Evolutionary conservation across 352 stramenopile genomes (phyloP), one percentile per base, ranked within the genome.

Genomic region (Phytophthora multivora): DNA sequence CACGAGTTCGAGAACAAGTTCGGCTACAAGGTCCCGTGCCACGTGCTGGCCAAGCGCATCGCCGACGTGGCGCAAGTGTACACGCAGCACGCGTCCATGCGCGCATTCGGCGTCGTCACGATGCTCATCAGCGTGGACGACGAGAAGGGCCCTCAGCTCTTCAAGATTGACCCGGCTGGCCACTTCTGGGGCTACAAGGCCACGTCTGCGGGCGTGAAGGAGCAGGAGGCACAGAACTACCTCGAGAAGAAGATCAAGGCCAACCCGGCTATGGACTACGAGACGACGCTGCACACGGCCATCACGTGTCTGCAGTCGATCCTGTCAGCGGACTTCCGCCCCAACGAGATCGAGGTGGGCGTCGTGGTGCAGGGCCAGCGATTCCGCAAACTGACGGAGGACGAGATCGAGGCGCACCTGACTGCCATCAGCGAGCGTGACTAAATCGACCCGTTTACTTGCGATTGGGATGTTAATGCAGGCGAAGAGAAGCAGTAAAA

Each of bases 141-240:
- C 38, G 97, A 99, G 78, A 97, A 97, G 75, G 98, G 97, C 10
- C 95, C 98, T 19, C 91, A 98, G 78, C 82, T 99, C 5, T 99
- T 97, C 76, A 99, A 99, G 87, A 85, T 99, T 10, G 98, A 99
- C 83, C 98, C 97, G 21, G 97, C 97, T 11, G 98, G 98, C n/a
- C 96, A 99, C 75, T 99, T 95, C 66, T 93, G 98, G 66, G 97
- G 97, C 36, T 93, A 93, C 83, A 93, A 91, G 71, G 97, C 95
- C 35, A 97, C 95, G 5, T 91, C 97, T 7, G 87, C 92, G 1
- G 98, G 98, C 16, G 77, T 91, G 12, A 99, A 99, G 83, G 95
- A 99, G 67, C 96, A 99, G 80, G 97, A 99, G 79, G 97, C 97
- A 26, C 97, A 98, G 63, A 99, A 99, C 76, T 98, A 98, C 83